Conservation (phyloP, 768 basidiomycete genomes). For the Galerina marginata region DNA sequence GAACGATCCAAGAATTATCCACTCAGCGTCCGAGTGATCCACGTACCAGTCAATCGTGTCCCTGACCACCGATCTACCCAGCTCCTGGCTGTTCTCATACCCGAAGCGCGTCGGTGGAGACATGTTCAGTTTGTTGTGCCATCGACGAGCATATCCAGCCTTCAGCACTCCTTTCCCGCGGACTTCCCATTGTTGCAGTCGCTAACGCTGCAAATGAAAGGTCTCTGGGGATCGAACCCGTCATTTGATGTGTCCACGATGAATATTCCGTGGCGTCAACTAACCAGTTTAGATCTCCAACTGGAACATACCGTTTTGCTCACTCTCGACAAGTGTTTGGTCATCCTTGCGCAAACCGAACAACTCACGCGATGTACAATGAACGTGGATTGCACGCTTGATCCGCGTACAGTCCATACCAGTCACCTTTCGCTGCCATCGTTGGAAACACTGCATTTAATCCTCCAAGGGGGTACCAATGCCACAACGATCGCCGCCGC, state of each 20-base stretch:
- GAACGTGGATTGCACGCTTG: slow-evolving; percentile 36
- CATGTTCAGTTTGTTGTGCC: slow-evolving; percentile 41
- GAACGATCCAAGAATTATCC: slow-evolving; percentile 38
- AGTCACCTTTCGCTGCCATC: slow-evolving; percentile 30
- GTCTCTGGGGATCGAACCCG: slow-evolving; percentile 23
- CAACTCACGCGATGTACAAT: slow-evolving; percentile 38
- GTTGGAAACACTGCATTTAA: slow-evolving; percentile 39
- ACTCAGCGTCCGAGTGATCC: slow-evolving; percentile 37
- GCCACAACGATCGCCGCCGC: slow-evolving; percentile 5
- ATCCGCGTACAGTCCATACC: slow-evolving; percentile 1
- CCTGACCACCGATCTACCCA: slow-evolving; percentile 29
- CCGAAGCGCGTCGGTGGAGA: slow-evolving; percentile 42
- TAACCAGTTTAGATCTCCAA: slow-evolving; percentile 42
- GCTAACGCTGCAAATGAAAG: slow-evolving; percentile 36
- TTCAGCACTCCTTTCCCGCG: slow-evolving; percentile 27
- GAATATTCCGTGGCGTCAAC: slow-evolving; percentile 45
- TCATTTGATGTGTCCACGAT: slow-evolving; percentile 30
- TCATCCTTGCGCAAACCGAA: slow-evolving; percentile 37
- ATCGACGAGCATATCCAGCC: slow-evolving; percentile 27
- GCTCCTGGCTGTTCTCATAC: slow-evolving; percentile 35
- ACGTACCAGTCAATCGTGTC: slow-evolving; percentile 24
- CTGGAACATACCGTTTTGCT: slow-evolving; percentile 37
- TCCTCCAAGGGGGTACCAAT: slow-evolving; percentile 31
- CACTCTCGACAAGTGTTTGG: slow-evolving; percentile 41
- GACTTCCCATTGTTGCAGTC: slow-evolving; percentile 36